These are phyloP conservation scores for Blastobotrys buckinghamii DNA, from an alignment of 1,139 yeast species.

Conservation along the genomic window DNA sequence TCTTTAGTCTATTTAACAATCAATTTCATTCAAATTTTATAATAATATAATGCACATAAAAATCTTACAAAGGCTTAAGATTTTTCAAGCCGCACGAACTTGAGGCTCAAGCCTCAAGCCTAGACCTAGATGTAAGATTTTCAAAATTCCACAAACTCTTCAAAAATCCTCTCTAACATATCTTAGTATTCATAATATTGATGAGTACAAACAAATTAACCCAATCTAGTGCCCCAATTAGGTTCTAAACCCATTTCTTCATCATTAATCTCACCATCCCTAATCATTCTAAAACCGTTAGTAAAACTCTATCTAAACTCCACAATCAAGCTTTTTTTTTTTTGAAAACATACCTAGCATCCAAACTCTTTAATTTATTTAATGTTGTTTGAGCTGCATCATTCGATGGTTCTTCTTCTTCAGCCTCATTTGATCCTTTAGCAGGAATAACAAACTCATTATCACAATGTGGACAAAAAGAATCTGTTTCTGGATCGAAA, in stretches of 20 bases:
- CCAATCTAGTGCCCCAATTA: constrained; percentile 10
- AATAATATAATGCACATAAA: too few relatives aligned
- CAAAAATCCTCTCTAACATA: too few relatives aligned
- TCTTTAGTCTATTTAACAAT: too few relatives aligned
- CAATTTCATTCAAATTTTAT: too few relatives aligned
- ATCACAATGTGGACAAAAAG: constrained; percentile 37
- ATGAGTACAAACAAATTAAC: too few relatives aligned
- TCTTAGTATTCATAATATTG: too few relatives aligned
- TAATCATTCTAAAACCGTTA: constrained; percentile 28
- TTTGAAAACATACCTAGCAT: constrained; percentile 24
- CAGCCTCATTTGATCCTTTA: constrained; percentile 15
- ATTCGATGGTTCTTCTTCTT: constrained; percentile 5
- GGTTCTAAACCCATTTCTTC: constrained; percentile 30
- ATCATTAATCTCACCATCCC: constrained; percentile 31
- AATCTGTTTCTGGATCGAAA: constrained; percentile 35
- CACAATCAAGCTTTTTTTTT: not conserved
- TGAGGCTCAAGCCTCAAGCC: too few relatives aligned
- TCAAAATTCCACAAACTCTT: too few relatives aligned
- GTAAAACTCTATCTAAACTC: not conserved
- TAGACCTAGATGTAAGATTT: too few relatives aligned
- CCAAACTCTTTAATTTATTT: constrained; percentile 22
- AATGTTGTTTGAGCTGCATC: constrained; percentile 16
- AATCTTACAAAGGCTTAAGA: too few relatives aligned
- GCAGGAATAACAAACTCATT: constrained; percentile 34
- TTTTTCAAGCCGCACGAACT: too few relatives aligned